Conservation (phyloP, 495 filamentous ascomycete species). For the Aspergillus avenaceus region DNA sequence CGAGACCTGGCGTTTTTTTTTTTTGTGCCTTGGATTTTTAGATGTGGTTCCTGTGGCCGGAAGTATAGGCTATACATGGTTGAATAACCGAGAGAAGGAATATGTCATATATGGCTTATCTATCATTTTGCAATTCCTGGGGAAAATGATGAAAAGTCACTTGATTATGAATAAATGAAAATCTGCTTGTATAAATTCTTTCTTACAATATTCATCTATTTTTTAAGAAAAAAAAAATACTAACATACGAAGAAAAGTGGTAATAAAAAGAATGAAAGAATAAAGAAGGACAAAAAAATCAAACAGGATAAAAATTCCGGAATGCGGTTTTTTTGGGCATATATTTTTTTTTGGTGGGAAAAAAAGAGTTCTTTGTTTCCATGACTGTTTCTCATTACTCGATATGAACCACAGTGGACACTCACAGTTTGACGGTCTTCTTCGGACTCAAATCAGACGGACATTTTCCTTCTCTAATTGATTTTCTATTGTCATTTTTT, state of each 20-base stretch:
- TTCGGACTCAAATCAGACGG: constrained; percentile 11
- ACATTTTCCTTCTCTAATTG: not conserved
- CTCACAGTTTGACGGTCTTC: not conserved
- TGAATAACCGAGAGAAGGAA: not conserved
- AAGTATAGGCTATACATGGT: no score
- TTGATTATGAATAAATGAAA: no score
- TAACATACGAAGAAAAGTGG: no score
- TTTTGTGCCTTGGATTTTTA: not conserved
- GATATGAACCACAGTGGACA: constrained; percentile 10
- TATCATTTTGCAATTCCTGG: not conserved
- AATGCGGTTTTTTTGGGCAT: not conserved
- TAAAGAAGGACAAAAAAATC: not conserved
- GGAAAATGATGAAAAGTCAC: not conserved
- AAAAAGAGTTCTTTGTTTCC: constrained; percentile 2
- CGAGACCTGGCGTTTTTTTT: not conserved
- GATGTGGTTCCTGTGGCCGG: not conserved
- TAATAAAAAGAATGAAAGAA: no score
- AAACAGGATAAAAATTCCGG: not conserved
- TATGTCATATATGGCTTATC: not conserved
- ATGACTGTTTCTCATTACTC: constrained; percentile 20
- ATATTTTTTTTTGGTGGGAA: no score
- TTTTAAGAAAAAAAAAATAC: no score
- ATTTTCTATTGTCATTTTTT: not conserved
- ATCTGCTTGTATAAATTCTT: no score
- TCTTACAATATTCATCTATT: no score